Evolutionary conservation across 441 rosid species (phyloP).

Genomic region (Adansonia gregorii): DNA sequence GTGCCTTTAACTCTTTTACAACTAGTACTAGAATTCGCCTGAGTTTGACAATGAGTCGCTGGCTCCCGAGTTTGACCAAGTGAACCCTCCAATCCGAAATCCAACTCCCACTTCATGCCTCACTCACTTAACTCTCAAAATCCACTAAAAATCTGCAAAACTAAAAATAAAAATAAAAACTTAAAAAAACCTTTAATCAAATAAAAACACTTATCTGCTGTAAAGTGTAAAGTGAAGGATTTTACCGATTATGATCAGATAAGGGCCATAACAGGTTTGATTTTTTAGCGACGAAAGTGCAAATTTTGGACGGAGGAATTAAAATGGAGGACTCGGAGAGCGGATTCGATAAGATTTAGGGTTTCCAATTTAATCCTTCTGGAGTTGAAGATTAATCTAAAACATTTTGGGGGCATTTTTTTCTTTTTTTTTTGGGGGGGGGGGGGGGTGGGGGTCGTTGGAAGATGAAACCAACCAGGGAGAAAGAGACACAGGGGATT

Average conservation of each 20-base stretch:
- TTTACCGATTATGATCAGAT: slow-evolving; percentile 23
- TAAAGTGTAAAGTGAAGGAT: neutral
- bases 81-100: slow-evolving; percentile 36
- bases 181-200: slow-evolving; percentile 14
- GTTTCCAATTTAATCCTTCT: slow-evolving; percentile 23
- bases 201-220: neutral
- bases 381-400: slow-evolving; percentile 20
- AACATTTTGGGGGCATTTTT: slow-evolving; percentile 5
- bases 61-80: slow-evolving; percentile 37
- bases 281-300: neutral
- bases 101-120: slow-evolving; percentile 62
- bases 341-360: slow-evolving; percentile 29
- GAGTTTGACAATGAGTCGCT: slow-evolving; percentile 29
- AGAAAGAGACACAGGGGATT: slow-evolving; percentile 22
- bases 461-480: slow-evolving; percentile 29
- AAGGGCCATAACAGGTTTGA: slow-evolving; percentile 17
- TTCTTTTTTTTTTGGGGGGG: neutral
- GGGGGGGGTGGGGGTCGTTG: slow-evolving; percentile 25
- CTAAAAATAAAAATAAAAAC: neutral
- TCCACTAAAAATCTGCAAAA: slow-evolving; percentile 34
- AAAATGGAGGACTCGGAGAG: neutral
- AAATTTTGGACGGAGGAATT: neutral
- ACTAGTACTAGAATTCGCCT: slow-evolving; percentile 38
- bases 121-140: slow-evolving; percentile 31
- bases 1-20: slow-evolving; percentile 56